Percentiles rank a stretch among this genome's conserved stretches.
These are phyloP conservation scores for Corymbia citriodora DNA, from an alignment of 441 rosid genomes.

Conservation along the genomic window DNA sequence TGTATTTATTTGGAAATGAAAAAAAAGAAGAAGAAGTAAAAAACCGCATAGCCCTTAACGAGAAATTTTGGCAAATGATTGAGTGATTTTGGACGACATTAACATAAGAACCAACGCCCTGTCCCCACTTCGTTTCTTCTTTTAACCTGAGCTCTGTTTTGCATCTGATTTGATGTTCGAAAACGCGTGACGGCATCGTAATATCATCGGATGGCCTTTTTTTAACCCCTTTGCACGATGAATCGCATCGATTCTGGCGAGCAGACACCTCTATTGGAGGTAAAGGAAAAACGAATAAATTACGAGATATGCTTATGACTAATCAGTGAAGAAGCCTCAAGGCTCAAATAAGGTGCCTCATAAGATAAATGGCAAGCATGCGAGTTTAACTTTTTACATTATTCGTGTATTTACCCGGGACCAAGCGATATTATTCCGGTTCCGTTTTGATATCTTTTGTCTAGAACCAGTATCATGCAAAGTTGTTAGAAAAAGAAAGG, in stretches of 20 bases:
- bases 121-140: neutral
- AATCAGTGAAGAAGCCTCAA: neutral
- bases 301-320: neutral
- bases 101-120: neutral
- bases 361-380: neutral
- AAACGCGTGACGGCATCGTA: neutral
- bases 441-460: neutral
- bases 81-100: neutral
- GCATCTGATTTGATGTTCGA: neutral
- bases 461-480: neutral
- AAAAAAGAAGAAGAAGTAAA: neutral
- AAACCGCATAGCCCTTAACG: neutral
- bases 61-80: neutral
- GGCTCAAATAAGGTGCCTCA: neutral
- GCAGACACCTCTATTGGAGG: neutral
- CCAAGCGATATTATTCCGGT: no score
- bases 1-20: neutral
- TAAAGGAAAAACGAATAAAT: neutral
- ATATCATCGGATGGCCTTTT: neutral
- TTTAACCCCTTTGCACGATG: neutral
- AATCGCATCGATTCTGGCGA: neutral
- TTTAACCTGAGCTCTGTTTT: neutral
- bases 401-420: no score
- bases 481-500: neutral
- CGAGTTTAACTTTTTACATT: neutral